A percentile compares a stretch with the other conserved stretches of the same genome.
These are phyloP conservation scores for Pseudopediastrum boryanum DNA, from an alignment of 139 green algal genomes.

Conservation along the genomic window DNA sequence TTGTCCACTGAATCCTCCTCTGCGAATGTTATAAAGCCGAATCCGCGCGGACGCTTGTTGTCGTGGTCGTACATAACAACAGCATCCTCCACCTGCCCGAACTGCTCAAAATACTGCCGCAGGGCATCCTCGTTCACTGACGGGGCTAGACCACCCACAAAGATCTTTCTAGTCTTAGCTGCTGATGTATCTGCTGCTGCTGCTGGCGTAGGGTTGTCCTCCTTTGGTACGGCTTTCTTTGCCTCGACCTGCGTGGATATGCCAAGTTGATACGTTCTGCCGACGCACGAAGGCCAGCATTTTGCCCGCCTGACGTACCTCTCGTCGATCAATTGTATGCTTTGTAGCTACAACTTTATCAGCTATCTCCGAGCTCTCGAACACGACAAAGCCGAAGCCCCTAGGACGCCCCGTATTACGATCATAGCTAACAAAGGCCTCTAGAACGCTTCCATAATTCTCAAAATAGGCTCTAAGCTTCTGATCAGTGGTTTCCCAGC, in stretches of 20 bases:
- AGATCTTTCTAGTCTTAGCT: conserved; percentile 87
- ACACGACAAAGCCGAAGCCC: conserved; percentile 95
- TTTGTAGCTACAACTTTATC: conserved; percentile 86
- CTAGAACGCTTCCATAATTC: conserved; percentile 85
- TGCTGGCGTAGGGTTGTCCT: conserved; percentile 63
- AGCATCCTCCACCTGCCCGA: conserved; percentile 81
- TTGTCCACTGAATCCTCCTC: conserved; percentile 88
- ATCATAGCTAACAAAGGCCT: conserved; percentile 93
- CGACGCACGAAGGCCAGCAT: neutral
- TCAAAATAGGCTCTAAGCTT: conserved; percentile 76
- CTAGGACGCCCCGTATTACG: conserved; percentile 82
- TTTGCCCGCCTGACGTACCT: conserved; percentile 51
- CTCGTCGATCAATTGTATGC: conserved; percentile 94
- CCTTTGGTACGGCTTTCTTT: conserved; percentile 94
- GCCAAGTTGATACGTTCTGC: no score
- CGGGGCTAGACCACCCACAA: conserved; percentile 92
- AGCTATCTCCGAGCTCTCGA: conserved; percentile 83
- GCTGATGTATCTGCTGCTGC: conserved; percentile 28
- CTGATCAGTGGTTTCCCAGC: conserved; percentile 79
- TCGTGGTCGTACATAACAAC: conserved; percentile 98
- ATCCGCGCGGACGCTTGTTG: conserved; percentile 90
- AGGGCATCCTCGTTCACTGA: conserved; percentile 85
- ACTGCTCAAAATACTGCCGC: conserved; percentile 82
- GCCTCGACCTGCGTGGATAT: conserved; percentile 86
- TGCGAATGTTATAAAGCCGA: conserved; percentile 96